Evolutionary conservation across 305 asterid species (phyloP), one percentile per base, ranked within the genome.

Genomic region (Stenogyne calaminthoides): DNA sequence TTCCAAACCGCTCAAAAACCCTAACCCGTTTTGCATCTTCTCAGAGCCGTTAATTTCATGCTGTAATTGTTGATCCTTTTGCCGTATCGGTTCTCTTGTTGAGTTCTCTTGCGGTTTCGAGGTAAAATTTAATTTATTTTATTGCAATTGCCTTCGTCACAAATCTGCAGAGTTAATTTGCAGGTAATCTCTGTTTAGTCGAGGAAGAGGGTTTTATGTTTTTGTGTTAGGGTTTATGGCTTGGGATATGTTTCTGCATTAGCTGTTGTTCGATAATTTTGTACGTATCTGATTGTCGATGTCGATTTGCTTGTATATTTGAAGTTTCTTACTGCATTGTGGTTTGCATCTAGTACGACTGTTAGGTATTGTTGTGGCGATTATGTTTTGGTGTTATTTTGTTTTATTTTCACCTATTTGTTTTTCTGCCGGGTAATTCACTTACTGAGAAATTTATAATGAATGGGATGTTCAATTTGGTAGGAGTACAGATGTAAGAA

Each of bases 181-280:
- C 27, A 1, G 27, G 72, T 20, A 18, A 14, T 77, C n/a, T 32
- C 19, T 37, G 22, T 56, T 62, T 71, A 52, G 20, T 0, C 5
- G 9, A 44, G 54, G 14, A 36, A 37, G 11, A 27, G 19, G 9
- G 44, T 37, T 0, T 11, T 25, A 12, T 16, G 3, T 1, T 59
- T 1, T 14, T 18, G 25, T 18, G 25, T 46, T 58, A 73, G 80
- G 88, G 83, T 76, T 81, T 69, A 66, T 76, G 79, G 79, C 54
- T 74, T 65, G 57, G 71, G 49, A 62, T 59, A 12, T 58, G 67
- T 70, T 46, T 74, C 25, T 57, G 69, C 51, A 44, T 69, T 66
- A 59, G 25, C n/a, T n/a, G n/a, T 8, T 76, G 16, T 54, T n/a
- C 39, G 57, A 22, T 32, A n/a, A 20, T 34, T n/a, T 22, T 60